Conservation (phyloP, 176 grass and related monocot species). For the Eragrostis nindensis region DNA sequence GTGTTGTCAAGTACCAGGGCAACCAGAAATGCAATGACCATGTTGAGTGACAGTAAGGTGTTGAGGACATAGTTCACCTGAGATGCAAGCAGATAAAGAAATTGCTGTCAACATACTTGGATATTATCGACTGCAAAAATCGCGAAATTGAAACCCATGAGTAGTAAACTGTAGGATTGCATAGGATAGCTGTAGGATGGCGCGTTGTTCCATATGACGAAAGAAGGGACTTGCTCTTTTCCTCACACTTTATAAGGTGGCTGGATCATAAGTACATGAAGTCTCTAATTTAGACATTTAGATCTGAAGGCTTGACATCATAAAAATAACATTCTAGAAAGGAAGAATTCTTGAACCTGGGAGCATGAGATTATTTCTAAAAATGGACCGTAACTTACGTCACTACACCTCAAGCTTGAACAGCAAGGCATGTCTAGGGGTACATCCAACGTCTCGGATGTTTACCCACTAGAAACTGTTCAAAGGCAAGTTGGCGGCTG, state of each 20-base stretch:
- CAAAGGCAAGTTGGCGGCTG: background rate
- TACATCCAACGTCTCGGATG: background rate
- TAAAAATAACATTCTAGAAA: background rate
- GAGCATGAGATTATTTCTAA: background rate
- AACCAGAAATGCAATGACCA: slow-evolving; percentile 97
- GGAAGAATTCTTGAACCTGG: background rate
- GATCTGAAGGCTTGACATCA: background rate
- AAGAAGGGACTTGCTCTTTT: background rate
- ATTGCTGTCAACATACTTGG: slow-evolving; percentile 26
- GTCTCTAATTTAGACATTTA: background rate
- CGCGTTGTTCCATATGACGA: background rate
- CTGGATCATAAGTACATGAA: background rate
- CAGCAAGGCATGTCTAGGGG: background rate
- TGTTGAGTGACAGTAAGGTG: slow-evolving; percentile 80
- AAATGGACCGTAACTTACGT: background rate
- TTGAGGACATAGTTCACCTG: slow-evolving; percentile 95
- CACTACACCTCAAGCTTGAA: slow-evolving; percentile 14
- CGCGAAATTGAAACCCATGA: background rate
- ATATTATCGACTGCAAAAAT: background rate
- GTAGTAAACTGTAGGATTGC: background rate
- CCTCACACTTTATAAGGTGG: background rate
- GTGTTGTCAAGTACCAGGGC: slow-evolving; percentile 87
- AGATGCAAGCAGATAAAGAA: slow-evolving; percentile 29
- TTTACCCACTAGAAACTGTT: background rate
- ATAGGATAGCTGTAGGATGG: background rate